A percentile compares a stretch with the other conserved stretches of the same genome.
Evolutionary conservation across 108 stramenopile genomes (phyloP).

Genomic region (Craspedostauros australis): DNA sequence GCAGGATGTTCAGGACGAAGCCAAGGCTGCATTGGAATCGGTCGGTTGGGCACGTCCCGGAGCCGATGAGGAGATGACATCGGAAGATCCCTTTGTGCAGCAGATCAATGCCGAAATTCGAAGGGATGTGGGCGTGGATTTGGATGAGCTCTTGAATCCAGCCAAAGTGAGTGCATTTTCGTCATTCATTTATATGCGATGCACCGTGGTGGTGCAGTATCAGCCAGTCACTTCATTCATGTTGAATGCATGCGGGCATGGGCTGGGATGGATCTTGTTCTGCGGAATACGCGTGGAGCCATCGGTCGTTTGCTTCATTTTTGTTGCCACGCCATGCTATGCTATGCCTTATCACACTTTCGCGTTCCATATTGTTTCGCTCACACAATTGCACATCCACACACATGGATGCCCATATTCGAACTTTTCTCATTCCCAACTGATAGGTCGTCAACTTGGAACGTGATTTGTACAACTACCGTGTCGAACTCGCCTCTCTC

Average conservation of each 20-base stretch:
- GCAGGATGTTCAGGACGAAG: conserved; percentile 45
- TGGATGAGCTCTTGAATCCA: conserved; percentile 86
- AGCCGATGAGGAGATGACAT: conserved; percentile 44
- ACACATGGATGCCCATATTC: no score
- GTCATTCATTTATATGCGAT: not conserved
- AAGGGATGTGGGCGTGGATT: conserved; percentile 56
- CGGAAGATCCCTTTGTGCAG: conserved; percentile 74
- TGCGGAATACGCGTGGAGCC: no score
- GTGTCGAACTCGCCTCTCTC: conserved; percentile 51
- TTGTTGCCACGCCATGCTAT: no score
- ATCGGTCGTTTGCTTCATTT: no score
- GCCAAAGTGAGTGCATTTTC: conserved; percentile 55
- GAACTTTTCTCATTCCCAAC: no score
- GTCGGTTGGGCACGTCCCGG: conserved; percentile 62
- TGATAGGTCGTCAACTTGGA: conserved; percentile 79
- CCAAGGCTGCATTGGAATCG: conserved; percentile 50
- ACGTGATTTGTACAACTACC: conserved; percentile 74
- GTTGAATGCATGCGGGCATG: no score
- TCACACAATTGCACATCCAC: no score
- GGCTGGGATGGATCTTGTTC: no score
- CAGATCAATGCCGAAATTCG: conserved; percentile 68
- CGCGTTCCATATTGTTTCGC: not conserved
- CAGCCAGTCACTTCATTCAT: no score
- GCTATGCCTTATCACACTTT: not conserved
- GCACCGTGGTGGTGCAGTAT: not conserved